Evolutionary conservation across 495 filamentous ascomycete species (phyloP).

Genomic region (Annulohypoxylon maeteangense): DNA sequence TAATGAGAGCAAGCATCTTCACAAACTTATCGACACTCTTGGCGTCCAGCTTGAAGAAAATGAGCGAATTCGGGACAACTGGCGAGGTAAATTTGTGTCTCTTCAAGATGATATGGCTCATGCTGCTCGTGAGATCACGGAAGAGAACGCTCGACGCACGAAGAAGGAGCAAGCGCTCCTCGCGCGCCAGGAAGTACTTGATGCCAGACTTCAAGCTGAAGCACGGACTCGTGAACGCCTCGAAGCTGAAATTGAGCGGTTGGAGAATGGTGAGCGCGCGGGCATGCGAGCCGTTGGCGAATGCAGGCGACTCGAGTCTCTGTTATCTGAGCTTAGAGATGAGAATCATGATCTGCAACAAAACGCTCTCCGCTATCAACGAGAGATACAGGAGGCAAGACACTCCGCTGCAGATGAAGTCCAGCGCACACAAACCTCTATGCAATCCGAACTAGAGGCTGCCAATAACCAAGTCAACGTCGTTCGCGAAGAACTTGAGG

Average conservation of each 20-base stretch:
- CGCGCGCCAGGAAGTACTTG: slow-evolving; percentile 80
- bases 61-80: slow-evolving; percentile 77
- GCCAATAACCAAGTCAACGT: slow-evolving; percentile 85
- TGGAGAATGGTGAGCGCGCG: slow-evolving; percentile 80
- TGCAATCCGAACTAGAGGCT: slow-evolving; percentile 82
- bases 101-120: slow-evolving; percentile 86
- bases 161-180: slow-evolving; percentile 78
- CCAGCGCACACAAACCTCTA: slow-evolving; percentile 76
- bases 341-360: slow-evolving; percentile 76
- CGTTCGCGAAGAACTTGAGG: slow-evolving; percentile 79
- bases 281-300: slow-evolving; percentile 67
- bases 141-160: slow-evolving; percentile 79
- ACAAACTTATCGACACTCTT: slow-evolving; percentile 73
- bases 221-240: slow-evolving; percentile 79
- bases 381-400: slow-evolving; percentile 84
- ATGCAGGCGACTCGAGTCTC: slow-evolving; percentile 70
- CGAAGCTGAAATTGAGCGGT: slow-evolving; percentile 77
- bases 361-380: slow-evolving; percentile 74
- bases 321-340: slow-evolving; percentile 70
- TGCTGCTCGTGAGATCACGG: slow-evolving; percentile 77
- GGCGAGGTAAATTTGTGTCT: slow-evolving; percentile 81
- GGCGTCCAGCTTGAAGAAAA: slow-evolving; percentile 85
- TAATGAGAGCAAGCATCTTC: slow-evolving; percentile 64
- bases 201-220: slow-evolving; percentile 80
- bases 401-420: slow-evolving; percentile 80